Base-by-base conservation (phyloP, 495 filamentous ascomycete species). In the Podospora sp. region DNA sequence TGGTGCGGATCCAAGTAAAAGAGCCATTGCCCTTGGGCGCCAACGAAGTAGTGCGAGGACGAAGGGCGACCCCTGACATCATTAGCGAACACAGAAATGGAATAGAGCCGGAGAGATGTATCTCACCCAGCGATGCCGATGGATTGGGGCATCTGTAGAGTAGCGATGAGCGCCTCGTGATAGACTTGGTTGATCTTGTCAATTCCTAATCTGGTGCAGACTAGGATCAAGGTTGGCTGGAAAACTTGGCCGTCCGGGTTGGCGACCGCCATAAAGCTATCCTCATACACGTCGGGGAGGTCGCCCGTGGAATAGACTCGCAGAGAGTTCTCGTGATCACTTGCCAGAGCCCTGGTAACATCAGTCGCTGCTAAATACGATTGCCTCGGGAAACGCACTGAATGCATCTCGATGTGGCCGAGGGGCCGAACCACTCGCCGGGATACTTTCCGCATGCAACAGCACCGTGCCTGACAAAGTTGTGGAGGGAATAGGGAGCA, bases 341-440 rank as follows among this genome's bases (percentile, higher is more conserved):
- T 87, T 24, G 88, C 88, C 33, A 99, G 83, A 8, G 89, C 89
- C 73, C 93, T 97, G 66, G 22, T 25, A 36, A 40, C 24, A 66
- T 82, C 55, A 82, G 77, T 69, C 8, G 0, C 29, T 14, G 14
- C 7, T 33, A 20, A 26, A 22, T 16, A 40, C 20, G n/a, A 14
- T 22, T 24, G 7, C n/a, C 14, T n/a, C 18, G 35, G 14, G 56
- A 27, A 14, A 82, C 92, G 72, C 78, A 97, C 93, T 96, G 89
- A 62, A 99, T 97, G 76, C 96, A 97, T 65, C 89, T 87, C n/a
- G 96, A 92, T 1, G 96, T 96, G 6, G 96, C 95, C 18, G 92
- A 97, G n/a, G 96, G 96, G 11, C 96, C 96, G 82, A 99, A 99
- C 96, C 96, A 99, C 78, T 97, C 92, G 25, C 96, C 96, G 0